These are phyloP conservation scores for Inonotus obliquus DNA, from an alignment of 1,284 basidiomycete species.

Conservation along the genomic window DNA sequence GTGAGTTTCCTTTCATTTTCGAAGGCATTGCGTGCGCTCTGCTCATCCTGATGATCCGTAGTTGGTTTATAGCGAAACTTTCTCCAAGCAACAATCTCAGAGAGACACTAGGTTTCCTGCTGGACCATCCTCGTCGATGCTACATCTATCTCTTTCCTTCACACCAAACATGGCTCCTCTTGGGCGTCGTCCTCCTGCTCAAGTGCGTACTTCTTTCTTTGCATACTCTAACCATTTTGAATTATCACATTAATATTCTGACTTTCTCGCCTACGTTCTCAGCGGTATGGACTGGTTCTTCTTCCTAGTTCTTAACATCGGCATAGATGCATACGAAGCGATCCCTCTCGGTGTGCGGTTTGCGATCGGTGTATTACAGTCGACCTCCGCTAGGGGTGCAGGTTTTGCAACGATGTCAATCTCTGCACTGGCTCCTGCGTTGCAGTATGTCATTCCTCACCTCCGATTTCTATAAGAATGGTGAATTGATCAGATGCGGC, in stretches of 20 bases:
- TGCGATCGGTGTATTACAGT: slow-evolving; percentile 65
- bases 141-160: slow-evolving; percentile 95
- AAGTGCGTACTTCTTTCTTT: slow-evolving; percentile 46
- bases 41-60: slow-evolving; percentile 26
- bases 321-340: slow-evolving; percentile 64
- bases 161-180: slow-evolving; percentile 91
- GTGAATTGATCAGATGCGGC: background rate
- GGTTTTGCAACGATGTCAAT: slow-evolving; percentile 80
- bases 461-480: slow-evolving; percentile 18
- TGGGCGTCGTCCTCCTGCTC: slow-evolving; percentile 61
- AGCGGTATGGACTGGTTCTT: slow-evolving; percentile 84
- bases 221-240: background rate
- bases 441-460: slow-evolving; percentile 55
- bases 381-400: slow-evolving; percentile 79
- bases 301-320: slow-evolving; percentile 87
- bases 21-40: background rate
- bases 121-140: slow-evolving; percentile 97
- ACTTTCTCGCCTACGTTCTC: background rate
- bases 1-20: slow-evolving; percentile 8
- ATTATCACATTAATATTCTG: background rate
- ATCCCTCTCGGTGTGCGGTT: slow-evolving; percentile 71
- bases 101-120: slow-evolving; percentile 86
- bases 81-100: slow-evolving; percentile 55
- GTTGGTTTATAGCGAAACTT: slow-evolving; percentile 70
- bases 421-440: slow-evolving; percentile 72